Evolutionary conservation across 73 alveolate species (phyloP).

Genomic region (Urostyla sp.): DNA sequence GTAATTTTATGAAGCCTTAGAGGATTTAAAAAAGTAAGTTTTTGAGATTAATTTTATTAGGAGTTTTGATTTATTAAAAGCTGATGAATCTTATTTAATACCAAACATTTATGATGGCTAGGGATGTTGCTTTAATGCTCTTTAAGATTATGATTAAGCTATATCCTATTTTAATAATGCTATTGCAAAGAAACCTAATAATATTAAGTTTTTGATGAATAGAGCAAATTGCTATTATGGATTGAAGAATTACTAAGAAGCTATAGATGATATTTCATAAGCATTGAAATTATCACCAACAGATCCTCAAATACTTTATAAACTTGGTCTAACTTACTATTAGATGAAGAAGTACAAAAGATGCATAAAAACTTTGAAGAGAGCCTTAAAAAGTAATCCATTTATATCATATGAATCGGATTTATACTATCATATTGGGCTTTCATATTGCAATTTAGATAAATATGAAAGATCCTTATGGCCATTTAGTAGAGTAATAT

Average conservation of each 20-base stretch:
- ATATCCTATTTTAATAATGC: slow-evolving; percentile 75
- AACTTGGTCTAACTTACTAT: slow-evolving; percentile 87
- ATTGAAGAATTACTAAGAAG: slow-evolving; percentile 63
- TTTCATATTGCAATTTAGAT: slow-evolving; percentile 87
- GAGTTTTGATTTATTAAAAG: slow-evolving; percentile 17
- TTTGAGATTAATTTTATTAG: slow-evolving; percentile 25
- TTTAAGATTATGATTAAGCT: slow-evolving; percentile 88
- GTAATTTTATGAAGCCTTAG: slow-evolving; percentile 75
- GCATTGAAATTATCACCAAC: slow-evolving; percentile 65
- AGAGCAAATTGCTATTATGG: slow-evolving; percentile 80
- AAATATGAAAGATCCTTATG: slow-evolving; percentile 84
- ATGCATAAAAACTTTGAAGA: slow-evolving; percentile 77
- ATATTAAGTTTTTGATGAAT: slow-evolving; percentile 78
- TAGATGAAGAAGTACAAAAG: slow-evolving; percentile 74
- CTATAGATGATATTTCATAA: slow-evolving; percentile 78
- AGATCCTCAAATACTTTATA: slow-evolving; percentile 87
- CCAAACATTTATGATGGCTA: slow-evolving; percentile 85
- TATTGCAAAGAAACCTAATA: slow-evolving; percentile 64
- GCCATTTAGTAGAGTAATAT: slow-evolving; percentile 74
- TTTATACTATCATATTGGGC: slow-evolving; percentile 90
- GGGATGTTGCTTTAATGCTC: slow-evolving; percentile 81
- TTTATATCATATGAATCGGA: slow-evolving; percentile 87
- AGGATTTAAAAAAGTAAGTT: slow-evolving; percentile 74
- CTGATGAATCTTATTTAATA: slow-evolving; percentile 18
- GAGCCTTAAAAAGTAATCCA: slow-evolving; percentile 76